Evolutionary conservation across 768 basidiomycete species (phyloP).

Genomic region (Suillus ampliporus): DNA sequence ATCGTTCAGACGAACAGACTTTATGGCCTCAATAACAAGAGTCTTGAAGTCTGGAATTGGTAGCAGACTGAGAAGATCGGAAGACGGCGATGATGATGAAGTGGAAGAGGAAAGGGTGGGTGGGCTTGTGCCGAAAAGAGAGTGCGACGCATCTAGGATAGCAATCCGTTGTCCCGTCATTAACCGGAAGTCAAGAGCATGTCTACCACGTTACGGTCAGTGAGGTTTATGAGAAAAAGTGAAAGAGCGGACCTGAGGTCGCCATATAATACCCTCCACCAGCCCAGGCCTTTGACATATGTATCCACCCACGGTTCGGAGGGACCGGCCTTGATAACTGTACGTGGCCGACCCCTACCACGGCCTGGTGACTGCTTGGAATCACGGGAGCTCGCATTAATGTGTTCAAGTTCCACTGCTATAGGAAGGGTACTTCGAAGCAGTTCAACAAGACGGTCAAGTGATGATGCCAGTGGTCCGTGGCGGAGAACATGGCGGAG

Average conservation of each 20-base stretch:
- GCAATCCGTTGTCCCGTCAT: slow-evolving; percentile 68
- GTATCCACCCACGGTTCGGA: slow-evolving; percentile 54
- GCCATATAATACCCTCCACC: slow-evolving; percentile 79
- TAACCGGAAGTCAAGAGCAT: slow-evolving; percentile 82
- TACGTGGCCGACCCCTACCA: slow-evolving; percentile 27
- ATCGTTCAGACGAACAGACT: slow-evolving; percentile 10
- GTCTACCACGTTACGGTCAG: slow-evolving; percentile 42
- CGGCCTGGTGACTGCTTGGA: slow-evolving; percentile 19
- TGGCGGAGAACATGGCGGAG: slow-evolving; percentile 75
- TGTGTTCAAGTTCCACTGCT: slow-evolving; percentile 66
- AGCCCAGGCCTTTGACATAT: slow-evolving; percentile 81
- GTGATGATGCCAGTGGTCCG: slow-evolving; percentile 65
- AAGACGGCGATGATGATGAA: slow-evolving; percentile 5
- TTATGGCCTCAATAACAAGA: slow-evolving; percentile 55
- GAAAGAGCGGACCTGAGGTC: slow-evolving; percentile 58
- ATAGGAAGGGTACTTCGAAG: slow-evolving; percentile 82
- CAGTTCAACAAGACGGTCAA: slow-evolving; percentile 69
- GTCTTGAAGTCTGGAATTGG: slow-evolving; percentile 65
- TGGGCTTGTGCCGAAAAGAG: slow-evolving; percentile 45
- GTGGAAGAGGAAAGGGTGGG: background rate
- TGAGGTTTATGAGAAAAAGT: background rate
- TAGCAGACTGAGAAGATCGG: slow-evolving; percentile 46
- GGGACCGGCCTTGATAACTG: slow-evolving; percentile 5
- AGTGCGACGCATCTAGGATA: slow-evolving; percentile 76
- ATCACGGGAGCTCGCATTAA: slow-evolving; percentile 45